Percentiles rank a stretch among this genome's conserved stretches.
These are phyloP conservation scores for Vickermania ingenoplastis DNA, from an alignment of 208 protist genomes.

Conservation along the genomic window DNA sequence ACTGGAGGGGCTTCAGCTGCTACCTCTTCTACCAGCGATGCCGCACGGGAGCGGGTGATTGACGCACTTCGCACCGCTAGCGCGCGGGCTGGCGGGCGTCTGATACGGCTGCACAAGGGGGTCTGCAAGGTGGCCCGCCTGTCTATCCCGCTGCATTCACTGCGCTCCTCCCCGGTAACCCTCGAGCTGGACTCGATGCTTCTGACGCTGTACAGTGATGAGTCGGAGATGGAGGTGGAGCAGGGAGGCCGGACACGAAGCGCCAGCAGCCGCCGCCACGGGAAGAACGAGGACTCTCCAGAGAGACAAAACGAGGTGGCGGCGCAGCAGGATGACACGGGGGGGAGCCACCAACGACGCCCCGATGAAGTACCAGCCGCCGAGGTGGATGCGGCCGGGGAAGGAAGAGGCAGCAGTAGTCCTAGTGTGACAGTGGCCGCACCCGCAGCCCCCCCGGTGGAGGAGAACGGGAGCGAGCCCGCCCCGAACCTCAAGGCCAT, in stretches of 20 bases:
- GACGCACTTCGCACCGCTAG: slow-evolving; percentile 2
- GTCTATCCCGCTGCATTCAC: slow-evolving; percentile 59
- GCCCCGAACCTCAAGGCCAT: neutral
- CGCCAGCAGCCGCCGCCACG: neutral
- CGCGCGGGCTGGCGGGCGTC: slow-evolving; percentile 6
- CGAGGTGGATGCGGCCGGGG: neutral
- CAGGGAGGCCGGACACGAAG: neutral
- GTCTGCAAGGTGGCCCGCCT: slow-evolving; percentile 75
- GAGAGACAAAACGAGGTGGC: neutral
- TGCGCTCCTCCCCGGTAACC: slow-evolving; percentile 75
- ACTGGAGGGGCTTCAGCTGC: neutral
- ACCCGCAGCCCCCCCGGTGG: too few relatives aligned
- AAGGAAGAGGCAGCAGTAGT: too few relatives aligned
- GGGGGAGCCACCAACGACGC: too few relatives aligned
- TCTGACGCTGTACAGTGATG: slow-evolving; percentile 31
- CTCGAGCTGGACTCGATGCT: slow-evolving; percentile 71
- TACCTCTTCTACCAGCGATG: neutral
- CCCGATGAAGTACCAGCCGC: too few relatives aligned
- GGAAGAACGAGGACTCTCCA: neutral
- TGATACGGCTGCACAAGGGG: slow-evolving; percentile 46
- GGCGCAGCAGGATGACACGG: neutral
- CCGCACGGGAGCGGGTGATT: slow-evolving; percentile 4
- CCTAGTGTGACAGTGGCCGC: too few relatives aligned
- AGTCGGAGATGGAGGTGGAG: slow-evolving; percentile 1
- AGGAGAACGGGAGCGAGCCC: neutral